These are phyloP conservation scores for Fusarium euwallaceae DNA, from an alignment of 2,329 filamentous ascomycete species.

Conservation along the genomic window DNA sequence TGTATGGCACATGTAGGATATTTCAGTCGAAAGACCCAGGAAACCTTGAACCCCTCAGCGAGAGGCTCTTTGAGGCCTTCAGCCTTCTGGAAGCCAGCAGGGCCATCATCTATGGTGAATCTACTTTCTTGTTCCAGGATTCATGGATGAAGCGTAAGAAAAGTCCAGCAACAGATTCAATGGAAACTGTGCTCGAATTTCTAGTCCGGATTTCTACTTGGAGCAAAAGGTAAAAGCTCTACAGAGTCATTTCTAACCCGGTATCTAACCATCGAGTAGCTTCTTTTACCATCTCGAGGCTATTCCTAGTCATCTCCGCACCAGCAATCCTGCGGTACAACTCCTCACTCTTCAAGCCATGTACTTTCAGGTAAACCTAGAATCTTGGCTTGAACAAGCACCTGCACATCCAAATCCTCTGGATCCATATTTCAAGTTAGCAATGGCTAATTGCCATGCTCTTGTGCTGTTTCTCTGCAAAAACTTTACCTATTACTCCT, in stretches of 20 bases:
- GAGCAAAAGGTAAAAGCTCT: constrained; percentile 26
- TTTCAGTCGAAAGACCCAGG: constrained; percentile 19
- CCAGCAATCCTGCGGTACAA: neutral
- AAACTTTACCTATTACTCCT: constrained; percentile 43
- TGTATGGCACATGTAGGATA: constrained; percentile 43
- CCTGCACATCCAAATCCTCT: rapidly evolving
- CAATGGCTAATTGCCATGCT: constrained; percentile 29
- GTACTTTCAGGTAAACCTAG: constrained; percentile 14
- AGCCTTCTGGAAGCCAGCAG: constrained; percentile 41
- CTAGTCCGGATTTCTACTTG: constrained; percentile 36
- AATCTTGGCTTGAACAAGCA: neutral
- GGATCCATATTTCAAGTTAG: constrained; percentile 17
- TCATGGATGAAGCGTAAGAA: neutral
- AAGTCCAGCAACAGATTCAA: rapidly evolving
- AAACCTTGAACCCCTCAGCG: neutral
- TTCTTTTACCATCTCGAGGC: constrained; percentile 39
- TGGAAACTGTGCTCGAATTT: constrained; percentile 11
- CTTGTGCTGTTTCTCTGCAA: constrained; percentile 38
- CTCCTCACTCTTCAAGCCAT: constrained; percentile 21
- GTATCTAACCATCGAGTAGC: neutral
- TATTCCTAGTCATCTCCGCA: constrained; percentile 3
- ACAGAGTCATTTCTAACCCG: rapidly evolving
- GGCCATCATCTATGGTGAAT: constrained; percentile 42
- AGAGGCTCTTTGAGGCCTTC: constrained; percentile 39
- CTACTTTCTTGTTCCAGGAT: constrained; percentile 34